Conservation (phyloP, 176 grass and related monocot species). For the Aegilops bicornis region DNA sequence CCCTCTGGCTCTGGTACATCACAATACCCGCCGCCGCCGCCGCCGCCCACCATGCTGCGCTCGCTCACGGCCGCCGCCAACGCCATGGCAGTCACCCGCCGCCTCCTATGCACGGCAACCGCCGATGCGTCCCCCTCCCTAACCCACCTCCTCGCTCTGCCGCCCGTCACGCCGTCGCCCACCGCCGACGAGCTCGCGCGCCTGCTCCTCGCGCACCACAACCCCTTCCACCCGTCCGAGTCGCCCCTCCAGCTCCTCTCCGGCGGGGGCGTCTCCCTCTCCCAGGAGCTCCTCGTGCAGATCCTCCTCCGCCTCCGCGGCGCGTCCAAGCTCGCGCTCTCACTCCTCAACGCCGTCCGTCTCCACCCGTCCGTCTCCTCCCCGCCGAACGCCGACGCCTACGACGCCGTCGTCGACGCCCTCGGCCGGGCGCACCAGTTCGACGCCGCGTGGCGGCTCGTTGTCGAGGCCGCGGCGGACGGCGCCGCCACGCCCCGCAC, state of each 20-base stretch:
- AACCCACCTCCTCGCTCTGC: slow-evolving; percentile 48
- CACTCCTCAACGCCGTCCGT: slow-evolving; percentile 66
- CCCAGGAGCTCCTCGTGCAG: slow-evolving; percentile 57
- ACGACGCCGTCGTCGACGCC: slow-evolving; percentile 71
- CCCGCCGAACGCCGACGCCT: slow-evolving; percentile 43
- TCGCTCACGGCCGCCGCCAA: neutral
- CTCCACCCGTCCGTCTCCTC: slow-evolving; percentile 39
- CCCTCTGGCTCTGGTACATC: neutral
- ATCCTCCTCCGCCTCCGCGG: slow-evolving; percentile 84
- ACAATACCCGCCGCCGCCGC: slow-evolving; percentile 1
- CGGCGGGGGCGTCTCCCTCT: slow-evolving; percentile 47
- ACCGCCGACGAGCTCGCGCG: slow-evolving; percentile 64
- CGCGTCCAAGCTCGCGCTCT: slow-evolving; percentile 77
- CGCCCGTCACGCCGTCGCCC: slow-evolving; percentile 36
- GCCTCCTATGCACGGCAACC: slow-evolving; percentile 19
- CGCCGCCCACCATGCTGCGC: neutral
- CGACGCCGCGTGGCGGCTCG: slow-evolving; percentile 72
- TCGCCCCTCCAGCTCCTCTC: slow-evolving; percentile 67
- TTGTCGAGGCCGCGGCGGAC: slow-evolving; percentile 71
- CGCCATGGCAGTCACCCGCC: neutral
- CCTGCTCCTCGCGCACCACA: slow-evolving; percentile 71
- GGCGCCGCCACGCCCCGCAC: slow-evolving; percentile 55
- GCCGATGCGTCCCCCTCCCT: neutral
- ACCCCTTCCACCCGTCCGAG: slow-evolving; percentile 79
- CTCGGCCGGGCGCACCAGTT: slow-evolving; percentile 73